A percentile compares a stretch with the other conserved stretches of the same genome.
Evolutionary conservation across 1,139 yeast species (phyloP).

Genomic region (Blastobotrys persicus): DNA sequence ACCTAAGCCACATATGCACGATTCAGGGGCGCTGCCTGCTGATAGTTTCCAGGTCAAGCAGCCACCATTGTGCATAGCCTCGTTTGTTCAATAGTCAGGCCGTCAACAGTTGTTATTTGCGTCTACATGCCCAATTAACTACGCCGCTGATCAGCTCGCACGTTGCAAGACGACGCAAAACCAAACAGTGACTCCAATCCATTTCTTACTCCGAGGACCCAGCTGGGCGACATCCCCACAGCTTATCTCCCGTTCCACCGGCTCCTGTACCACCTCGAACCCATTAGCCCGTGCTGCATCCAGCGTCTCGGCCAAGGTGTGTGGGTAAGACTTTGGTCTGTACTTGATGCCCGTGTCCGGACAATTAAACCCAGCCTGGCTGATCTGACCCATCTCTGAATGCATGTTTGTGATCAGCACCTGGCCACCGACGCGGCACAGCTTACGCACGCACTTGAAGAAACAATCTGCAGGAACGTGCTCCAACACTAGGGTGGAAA

Average conservation of each 20-base stretch:
- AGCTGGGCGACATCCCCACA: not conserved
- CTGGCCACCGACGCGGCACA: not conserved
- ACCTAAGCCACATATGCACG: slow-evolving; percentile 5
- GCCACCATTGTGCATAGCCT: not conserved
- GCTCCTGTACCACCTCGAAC: not conserved
- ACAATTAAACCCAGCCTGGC: slow-evolving; percentile 9
- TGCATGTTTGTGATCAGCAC: slow-evolving; percentile 10
- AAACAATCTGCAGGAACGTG: slow-evolving; percentile 1
- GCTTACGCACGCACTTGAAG: not conserved
- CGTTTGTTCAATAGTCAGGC: not conserved
- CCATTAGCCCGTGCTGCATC: not conserved
- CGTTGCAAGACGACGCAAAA: not conserved
- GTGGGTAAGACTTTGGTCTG: slow-evolving; percentile 5
- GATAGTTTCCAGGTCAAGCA: not conserved
- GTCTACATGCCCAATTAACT: not conserved
- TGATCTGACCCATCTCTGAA: slow-evolving; percentile 8
- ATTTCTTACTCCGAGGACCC: slow-evolving; percentile 4
- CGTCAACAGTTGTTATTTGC: not conserved
- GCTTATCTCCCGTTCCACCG: not conserved
- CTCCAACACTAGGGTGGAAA: slow-evolving; percentile 9
- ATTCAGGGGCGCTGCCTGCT: slow-evolving; percentile 5
- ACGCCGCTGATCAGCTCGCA: not conserved
- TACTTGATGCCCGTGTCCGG: slow-evolving; percentile 6
- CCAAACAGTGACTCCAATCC: slow-evolving; percentile 7
- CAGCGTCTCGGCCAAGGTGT: slow-evolving; percentile 1